Percentiles rank a stretch among this genome's conserved stretches.
phyloP scores from a whole-genome alignment of 257 asterid genomes.

The Linaria vulgaris region DNA sequence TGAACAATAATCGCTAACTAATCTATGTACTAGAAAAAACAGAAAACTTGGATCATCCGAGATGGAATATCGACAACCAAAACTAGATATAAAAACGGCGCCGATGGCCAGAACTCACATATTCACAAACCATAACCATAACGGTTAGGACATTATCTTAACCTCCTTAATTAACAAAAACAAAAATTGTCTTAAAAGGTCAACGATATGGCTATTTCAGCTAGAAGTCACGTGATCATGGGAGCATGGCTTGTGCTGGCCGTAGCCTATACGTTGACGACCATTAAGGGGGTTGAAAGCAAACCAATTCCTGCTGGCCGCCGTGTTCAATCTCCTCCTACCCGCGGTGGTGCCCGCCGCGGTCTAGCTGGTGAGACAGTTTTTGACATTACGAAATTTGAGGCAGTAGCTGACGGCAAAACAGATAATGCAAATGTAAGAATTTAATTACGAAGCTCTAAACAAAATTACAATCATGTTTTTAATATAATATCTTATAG shows the following conservation, averaged over 20 bases:
- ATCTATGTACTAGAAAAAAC: slow-evolving; percentile 20
- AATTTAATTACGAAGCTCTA: not conserved
- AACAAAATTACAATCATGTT: not conserved
- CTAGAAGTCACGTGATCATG: slow-evolving; percentile 1
- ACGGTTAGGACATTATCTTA: not conserved
- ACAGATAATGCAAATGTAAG: slow-evolving; percentile 44
- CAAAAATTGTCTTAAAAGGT: slow-evolving; percentile 19
- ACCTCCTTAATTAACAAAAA: slow-evolving; percentile 3
- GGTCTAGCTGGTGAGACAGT: slow-evolving; percentile 40
- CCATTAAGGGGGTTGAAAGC: slow-evolving; percentile 27
- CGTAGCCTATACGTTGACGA: slow-evolving; percentile 29
- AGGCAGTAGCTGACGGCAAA: slow-evolving; percentile 52
- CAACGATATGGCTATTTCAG: slow-evolving; percentile 22
- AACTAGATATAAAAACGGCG: slow-evolving; percentile 5
- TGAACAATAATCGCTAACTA: slow-evolving; percentile 6
- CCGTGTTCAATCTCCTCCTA: slow-evolving; percentile 14
- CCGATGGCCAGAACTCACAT: not conserved
- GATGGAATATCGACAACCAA: not conserved
- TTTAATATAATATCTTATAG: too few relatives aligned
- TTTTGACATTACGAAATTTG: slow-evolving; percentile 58
- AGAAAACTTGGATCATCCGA: slow-evolving; percentile 12
- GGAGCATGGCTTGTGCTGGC: slow-evolving; percentile 19
- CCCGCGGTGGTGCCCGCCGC: slow-evolving; percentile 28
- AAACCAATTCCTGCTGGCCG: too few relatives aligned
- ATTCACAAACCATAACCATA: not conserved